A percentile compares a stretch with the other conserved stretches of the same genome.
phyloP scores from a whole-genome alignment of 2,329 filamentous ascomycete species.

The Hortaea sp. region DNA sequence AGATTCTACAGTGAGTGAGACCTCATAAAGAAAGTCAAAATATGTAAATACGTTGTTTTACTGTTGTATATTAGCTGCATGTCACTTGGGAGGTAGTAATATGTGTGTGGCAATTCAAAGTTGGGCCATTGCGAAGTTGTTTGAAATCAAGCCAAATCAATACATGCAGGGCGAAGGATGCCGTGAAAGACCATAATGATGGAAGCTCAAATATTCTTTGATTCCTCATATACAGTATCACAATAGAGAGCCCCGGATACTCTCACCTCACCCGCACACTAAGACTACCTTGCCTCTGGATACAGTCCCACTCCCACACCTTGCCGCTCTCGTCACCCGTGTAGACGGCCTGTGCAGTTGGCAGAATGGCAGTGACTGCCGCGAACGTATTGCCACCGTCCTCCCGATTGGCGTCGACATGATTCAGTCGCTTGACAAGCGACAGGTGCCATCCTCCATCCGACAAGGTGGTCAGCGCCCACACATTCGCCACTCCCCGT shows the following conservation, averaged over 20 bases:
- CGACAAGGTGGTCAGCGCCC: conserved; percentile 45
- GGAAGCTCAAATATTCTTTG: too few species aligned
- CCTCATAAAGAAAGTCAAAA: too few species aligned
- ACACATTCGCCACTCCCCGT: conserved; percentile 71
- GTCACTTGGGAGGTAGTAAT: too few species aligned
- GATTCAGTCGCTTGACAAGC: conserved; percentile 71
- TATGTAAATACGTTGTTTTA: too few species aligned
- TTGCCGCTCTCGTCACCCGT: conserved; percentile 88
- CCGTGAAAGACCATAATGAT: not conserved
- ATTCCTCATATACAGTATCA: too few species aligned
- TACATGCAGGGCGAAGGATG: not conserved
- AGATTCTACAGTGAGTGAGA: too few species aligned
- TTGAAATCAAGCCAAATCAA: too few species aligned
- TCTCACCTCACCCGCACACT: conserved; percentile 9
- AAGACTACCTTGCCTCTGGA: conserved; percentile 13
- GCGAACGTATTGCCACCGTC: conserved; percentile 46
- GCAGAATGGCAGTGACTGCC: conserved; percentile 75
- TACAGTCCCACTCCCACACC: conserved; percentile 44
- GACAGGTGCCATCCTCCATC: conserved; percentile 64
- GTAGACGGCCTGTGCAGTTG: conserved; percentile 75
- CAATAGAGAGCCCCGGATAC: not conserved
- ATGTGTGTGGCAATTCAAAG: too few species aligned
- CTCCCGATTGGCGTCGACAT: conserved; percentile 59
- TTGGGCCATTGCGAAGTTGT: too few species aligned
- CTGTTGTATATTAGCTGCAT: too few species aligned